Base-by-base conservation (phyloP, 345 rosid species). In the Arabis alpina region DNA sequence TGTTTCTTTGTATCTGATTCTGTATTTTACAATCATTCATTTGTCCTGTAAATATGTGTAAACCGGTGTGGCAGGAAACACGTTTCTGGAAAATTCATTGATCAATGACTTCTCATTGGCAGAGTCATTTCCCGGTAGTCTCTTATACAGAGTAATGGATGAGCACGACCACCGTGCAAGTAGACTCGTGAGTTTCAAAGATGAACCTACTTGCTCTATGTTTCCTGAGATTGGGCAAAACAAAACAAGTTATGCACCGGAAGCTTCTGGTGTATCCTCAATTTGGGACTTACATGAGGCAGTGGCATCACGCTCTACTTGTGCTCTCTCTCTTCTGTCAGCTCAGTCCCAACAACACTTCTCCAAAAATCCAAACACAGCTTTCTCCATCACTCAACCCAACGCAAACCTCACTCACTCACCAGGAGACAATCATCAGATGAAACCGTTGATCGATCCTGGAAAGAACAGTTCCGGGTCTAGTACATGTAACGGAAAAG, bases 281-380 rank as follows among this genome's bases (percentile, higher is more conserved):
- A 45, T 68, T 45, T 61, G 78, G 78, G 78, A 74, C 73, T 52
- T 74, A 27, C 78, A 60, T n/a, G 73, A 53, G 68, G 27, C 55
- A 9, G 47, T 28, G 7, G 64, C 36, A 5, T 76, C 84, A n/a
- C 74, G 77, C 42, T 76, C 93, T 50, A 77, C 82, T 64, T 68
- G 90, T 87, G 98, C 97, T 90, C 90, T 72, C 96, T 84, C 95
- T 90, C 98, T 89, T 92, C 98, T 92, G 96, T 92, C 98, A 86
- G 44, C 85, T 66, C 86, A 81, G 73, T 82, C 90, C 58, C 87
- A 73, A 65, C 71, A 61, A 68, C 63, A 75, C 74, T 75, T 76
- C 7, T 49, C 82, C 23, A 83, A 79, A 70, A 73, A 58, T 77
- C 76, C 76, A 59, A 47, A 73, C 60, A 74, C 68, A 10, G 66